phyloP scores from a whole-genome alignment of 2,329 filamentous ascomycete genomes.

The Chrysoporthe cubensis region DNA sequence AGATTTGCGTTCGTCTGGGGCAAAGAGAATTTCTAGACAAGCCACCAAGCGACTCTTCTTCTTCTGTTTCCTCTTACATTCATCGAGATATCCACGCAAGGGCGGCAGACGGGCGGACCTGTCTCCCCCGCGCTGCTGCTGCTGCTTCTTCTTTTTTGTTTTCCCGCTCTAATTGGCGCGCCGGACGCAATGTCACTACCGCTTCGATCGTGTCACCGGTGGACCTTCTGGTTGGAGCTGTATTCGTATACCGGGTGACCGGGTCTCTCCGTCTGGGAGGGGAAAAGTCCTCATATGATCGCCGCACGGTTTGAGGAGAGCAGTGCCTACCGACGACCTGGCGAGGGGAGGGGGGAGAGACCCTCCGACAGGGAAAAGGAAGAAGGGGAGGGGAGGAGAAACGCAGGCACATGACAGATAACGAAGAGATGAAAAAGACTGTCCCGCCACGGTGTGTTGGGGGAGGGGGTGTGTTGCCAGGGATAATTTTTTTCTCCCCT shows the following conservation, averaged over 20 bases:
- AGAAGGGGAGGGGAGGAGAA: neutral
- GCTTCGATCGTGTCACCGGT: constrained; percentile 7
- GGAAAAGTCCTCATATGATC: too few relatives aligned
- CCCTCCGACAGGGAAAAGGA: neutral
- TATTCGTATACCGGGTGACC: neutral
- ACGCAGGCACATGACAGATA: neutral
- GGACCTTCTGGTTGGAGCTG: neutral
- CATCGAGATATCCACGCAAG: constrained; percentile 14
- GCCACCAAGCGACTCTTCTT: neutral
- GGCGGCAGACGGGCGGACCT: neutral
- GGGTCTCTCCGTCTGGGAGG: constrained; percentile 6
- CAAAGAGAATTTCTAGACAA: constrained; percentile 67
- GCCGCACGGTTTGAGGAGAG: constrained; percentile 12
- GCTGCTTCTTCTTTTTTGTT: neutral
- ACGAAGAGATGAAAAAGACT: neutral
- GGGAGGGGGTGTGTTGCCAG: too few relatives aligned
- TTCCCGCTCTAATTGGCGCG: constrained; percentile 15
- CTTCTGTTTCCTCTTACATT: constrained; percentile 20
- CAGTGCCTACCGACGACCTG: constrained; percentile 17
- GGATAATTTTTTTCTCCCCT: neutral
- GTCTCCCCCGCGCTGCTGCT: neutral
- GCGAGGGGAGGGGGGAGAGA: too few relatives aligned
- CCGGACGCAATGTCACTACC: constrained; percentile 28
- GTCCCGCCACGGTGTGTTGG: too few relatives aligned
- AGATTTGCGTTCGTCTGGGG: constrained; percentile 71